Base-by-base conservation (phyloP, 108 stramenopile species). In the Ochromonas danica region DNA sequence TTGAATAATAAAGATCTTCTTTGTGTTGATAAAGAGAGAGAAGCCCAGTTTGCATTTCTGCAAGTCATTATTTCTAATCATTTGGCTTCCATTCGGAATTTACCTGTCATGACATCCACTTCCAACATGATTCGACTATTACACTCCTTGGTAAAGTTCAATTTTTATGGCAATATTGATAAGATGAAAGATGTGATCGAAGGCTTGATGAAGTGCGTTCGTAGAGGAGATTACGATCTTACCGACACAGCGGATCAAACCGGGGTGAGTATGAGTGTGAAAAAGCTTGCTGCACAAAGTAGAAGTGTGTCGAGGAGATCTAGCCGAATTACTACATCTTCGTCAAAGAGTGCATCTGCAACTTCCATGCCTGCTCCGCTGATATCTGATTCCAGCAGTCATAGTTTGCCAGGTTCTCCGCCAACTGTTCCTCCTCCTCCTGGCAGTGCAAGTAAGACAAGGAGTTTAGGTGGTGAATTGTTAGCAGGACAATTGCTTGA, bases 151-250 rank as follows among this genome's bases (percentile, higher is more conserved):
- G 72, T 75, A 10, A 42, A 45, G 17, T 60, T 75, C 27, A 6
- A 75, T 45, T 75, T 75, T 25, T 75, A 75, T 41, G 72, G 72
- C 28, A 42, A 45, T 14, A 36, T 75, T 33, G 72, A 39, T 3
- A 33, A 33, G 40, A 14, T 75, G 28, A 45, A 75, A 75, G 10
- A 10, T 6, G 25, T 25, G 10, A 36, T 75, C 31, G 35, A 57
- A 31, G n/a, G 30, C 3, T 41, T 75, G 14, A 25, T 75, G 40
- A 33, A 10, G 3, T 28, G 36, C 38, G 6, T 75, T 10, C 14
- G 31, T 42, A 38, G 72, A 41, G 45, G 40, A 3, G 51, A 75
- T 42, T 33, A 28, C 14, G 72, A 75, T 33, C 22, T 75, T 6
- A 41, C 6, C n/a, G 33, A 10, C 40, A 22, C 14, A 10, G 36